Conservation (phyloP, 2,329 filamentous ascomycete species). For the Ceratocystis destructans region DNA sequence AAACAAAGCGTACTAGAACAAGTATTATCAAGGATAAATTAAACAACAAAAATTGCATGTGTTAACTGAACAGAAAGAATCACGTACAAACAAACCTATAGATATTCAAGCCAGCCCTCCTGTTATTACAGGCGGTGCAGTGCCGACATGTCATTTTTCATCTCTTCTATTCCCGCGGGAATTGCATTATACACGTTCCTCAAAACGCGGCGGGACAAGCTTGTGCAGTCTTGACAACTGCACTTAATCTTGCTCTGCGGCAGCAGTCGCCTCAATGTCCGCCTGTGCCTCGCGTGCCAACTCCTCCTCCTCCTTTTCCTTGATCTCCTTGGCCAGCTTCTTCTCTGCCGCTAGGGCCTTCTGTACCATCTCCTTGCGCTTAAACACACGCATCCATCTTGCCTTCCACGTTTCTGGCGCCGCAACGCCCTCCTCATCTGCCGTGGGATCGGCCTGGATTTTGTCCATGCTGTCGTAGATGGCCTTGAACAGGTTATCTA, state of each 20-base stretch:
- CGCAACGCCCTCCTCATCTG: constrained; percentile 36
- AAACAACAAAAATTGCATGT: background rate
- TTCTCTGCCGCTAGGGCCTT: constrained; percentile 42
- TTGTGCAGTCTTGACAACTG: background rate
- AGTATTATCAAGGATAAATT: background rate
- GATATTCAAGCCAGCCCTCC: background rate
- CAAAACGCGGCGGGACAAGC: background rate
- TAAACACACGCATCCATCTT: constrained; percentile 76
- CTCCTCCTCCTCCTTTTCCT: constrained; percentile 16
- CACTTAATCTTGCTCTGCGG: constrained; percentile 2
- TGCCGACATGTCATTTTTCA: background rate
- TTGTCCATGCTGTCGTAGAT: constrained; percentile 50
- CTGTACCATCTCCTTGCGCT: constrained; percentile 70
- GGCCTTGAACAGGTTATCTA: constrained; percentile 34
- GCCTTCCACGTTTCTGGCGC: constrained; percentile 62
- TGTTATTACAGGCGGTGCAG: background rate
- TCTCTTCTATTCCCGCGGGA: background rate
- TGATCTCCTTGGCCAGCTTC: constrained; percentile 16
- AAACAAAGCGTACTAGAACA: background rate
- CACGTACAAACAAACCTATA: constrained; percentile 8
- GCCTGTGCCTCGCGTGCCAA: constrained; percentile 28
- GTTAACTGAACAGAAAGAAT: background rate
- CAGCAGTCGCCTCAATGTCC: constrained; percentile 14
- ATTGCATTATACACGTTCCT: background rate
- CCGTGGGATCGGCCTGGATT: constrained; percentile 57